Evolutionary conservation across 1,284 basidiomycete species (phyloP).

Genomic region (Trametes pubescens): DNA sequence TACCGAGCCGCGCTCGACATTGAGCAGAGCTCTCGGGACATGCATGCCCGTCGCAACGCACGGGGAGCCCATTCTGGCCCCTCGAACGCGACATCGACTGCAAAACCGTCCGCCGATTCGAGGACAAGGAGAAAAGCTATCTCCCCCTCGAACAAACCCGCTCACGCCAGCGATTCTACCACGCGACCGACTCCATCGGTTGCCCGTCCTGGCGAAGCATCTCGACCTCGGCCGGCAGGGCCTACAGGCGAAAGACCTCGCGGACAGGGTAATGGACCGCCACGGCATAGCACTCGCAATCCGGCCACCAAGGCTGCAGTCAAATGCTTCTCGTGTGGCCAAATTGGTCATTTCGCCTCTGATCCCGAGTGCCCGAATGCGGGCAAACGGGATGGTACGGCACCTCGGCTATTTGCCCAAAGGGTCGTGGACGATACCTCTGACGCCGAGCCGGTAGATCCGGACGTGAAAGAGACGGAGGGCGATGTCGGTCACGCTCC

Average conservation of each 20-base stretch:
- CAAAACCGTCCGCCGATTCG: background rate
- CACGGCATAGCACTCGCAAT: background rate
- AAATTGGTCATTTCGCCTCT: conserved; percentile 5
- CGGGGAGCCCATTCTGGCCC: too few species aligned
- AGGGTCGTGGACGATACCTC: conserved; percentile 3
- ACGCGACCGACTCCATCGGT: too few species aligned
- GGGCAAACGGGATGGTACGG: background rate
- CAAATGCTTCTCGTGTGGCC: conserved; percentile 3
- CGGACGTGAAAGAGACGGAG: background rate
- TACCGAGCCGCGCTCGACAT: conserved; percentile 4
- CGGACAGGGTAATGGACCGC: background rate
- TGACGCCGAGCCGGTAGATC: background rate
- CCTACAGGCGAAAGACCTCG: background rate
- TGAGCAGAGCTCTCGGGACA: background rate
- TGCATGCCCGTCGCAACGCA: background rate
- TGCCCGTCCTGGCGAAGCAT: too few species aligned
- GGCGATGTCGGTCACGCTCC: too few species aligned
- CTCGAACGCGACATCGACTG: background rate
- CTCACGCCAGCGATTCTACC: too few species aligned
- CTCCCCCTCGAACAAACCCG: too few species aligned
- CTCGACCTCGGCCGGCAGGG: background rate
- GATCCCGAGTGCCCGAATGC: conserved; percentile 7
- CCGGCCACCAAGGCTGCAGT: too few species aligned
- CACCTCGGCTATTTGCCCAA: conserved; percentile 3
- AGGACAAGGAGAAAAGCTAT: too few species aligned